Base-by-base conservation (phyloP, 345 rosid genomes). In the Xanthoceras sorbifolium region DNA sequence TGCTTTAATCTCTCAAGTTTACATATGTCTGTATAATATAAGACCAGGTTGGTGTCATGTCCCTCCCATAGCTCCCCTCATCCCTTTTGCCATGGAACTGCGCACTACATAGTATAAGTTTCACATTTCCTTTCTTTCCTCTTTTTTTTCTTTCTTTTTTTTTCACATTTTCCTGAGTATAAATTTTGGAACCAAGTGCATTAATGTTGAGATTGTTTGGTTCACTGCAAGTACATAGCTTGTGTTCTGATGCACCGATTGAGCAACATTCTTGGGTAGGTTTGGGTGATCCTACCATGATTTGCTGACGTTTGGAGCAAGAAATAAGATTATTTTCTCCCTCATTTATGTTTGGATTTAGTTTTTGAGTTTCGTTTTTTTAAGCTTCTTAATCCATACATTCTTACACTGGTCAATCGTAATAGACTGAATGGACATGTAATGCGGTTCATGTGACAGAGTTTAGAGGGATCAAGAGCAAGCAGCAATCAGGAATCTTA, bases 401-500 rank as follows among this genome's bases (percentile, higher is more conserved):
- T 46, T 32, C 20, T 42, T 9, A 59, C 25, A 25, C 17, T 46
- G 23, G 25, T 28, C 14, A 69, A 1, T 59, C 73, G 71, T 72
- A 15, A 17, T 50, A 17, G n/a, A 15, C n/a, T 50, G 23, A 69
- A 1, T 59, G 73, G 71, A 15, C 66, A 69, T 77, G 25, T 83
- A 67, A 12, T 20, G 44, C 70, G 48, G 55, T 77, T 57, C 76
- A 1, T 54, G 25, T 68, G 75, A 75, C 82, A 85, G 93, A 61
- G 50, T 71, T 73, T 73, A 10, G 28, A 79, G 57, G 75, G 80
- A 46, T 62, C 87, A 42, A 71, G 46, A 68, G 48, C 29, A 60
- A 72, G 69, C 70, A 40, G 32, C 40, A 60, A 23, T 54, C 77
- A 59, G 69, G 87, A 81, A 74, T 42, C 71, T 8, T 78, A 68